Conservation (phyloP, 208 protist genomes). For the Leishmania lainsoni region DNA sequence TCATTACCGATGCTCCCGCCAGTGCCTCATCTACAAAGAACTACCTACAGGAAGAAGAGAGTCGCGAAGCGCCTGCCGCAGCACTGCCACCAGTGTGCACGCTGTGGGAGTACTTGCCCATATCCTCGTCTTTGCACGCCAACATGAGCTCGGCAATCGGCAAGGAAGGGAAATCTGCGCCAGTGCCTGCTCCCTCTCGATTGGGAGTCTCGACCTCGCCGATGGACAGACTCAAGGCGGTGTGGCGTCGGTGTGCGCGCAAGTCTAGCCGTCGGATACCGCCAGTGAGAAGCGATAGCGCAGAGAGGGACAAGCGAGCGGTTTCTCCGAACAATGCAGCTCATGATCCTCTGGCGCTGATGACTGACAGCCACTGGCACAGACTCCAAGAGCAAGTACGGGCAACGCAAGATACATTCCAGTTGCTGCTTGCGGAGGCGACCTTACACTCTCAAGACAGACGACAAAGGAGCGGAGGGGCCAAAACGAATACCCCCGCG, state of each 20-base stretch:
- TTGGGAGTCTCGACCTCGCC: not conserved
- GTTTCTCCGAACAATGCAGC: not conserved
- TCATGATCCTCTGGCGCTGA: not conserved
- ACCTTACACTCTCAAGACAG: not conserved
- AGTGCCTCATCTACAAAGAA: not conserved
- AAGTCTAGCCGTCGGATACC: not conserved
- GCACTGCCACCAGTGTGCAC: not conserved
- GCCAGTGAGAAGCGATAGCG: not conserved
- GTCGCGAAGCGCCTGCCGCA: not conserved
- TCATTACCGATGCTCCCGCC: not conserved
- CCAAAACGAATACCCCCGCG: not conserved
- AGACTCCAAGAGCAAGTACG: not conserved
- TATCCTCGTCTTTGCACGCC: not conserved
- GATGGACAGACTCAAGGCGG: not conserved
- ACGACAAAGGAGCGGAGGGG: not conserved
- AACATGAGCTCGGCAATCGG: not conserved
- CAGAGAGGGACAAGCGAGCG: not conserved
- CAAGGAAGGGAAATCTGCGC: no score
- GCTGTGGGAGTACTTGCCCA: conserved; percentile 13
- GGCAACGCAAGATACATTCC: not conserved
- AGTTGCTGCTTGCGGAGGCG: not conserved
- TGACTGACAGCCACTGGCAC: not conserved
- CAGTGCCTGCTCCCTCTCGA: not conserved
- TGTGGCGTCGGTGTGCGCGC: not conserved
- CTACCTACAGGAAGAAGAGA: not conserved